A percentile compares a stretch with the other conserved stretches of the same genome.
phyloP scores from a whole-genome alignment of 306 rosid species.

The Purshia tridentata region DNA sequence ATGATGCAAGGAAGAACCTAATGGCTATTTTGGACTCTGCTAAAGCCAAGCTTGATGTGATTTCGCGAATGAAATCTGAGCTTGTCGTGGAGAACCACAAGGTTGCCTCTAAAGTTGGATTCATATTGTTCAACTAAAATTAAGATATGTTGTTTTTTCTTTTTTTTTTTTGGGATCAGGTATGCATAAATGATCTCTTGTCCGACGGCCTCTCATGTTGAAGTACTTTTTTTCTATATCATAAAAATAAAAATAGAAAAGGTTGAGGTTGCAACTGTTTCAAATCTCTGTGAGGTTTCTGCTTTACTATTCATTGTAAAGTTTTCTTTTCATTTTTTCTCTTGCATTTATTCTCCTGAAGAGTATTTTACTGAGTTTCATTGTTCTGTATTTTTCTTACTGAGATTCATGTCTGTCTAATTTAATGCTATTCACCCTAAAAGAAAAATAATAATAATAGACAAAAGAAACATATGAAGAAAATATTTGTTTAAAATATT shows the following conservation, averaged over 20 bases:
- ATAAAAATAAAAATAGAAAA: not conserved
- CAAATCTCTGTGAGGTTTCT: not conserved
- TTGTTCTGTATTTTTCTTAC: not conserved
- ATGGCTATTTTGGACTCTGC: slow-evolving; percentile 57
- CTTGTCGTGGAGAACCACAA: slow-evolving; percentile 50
- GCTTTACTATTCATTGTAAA: slow-evolving; percentile 1
- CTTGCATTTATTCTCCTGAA: not conserved
- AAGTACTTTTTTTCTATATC: not conserved
- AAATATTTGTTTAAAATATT: not conserved
- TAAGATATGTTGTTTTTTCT: not conserved
- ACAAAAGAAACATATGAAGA: not conserved
- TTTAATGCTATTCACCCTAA: not conserved
- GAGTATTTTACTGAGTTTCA: not conserved
- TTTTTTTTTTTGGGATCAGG: slow-evolving; percentile 6
- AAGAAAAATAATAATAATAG: not conserved
- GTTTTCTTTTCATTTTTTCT: not conserved
- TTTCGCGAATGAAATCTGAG: slow-evolving; percentile 49
- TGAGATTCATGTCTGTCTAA: not conserved
- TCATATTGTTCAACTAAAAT: slow-evolving; percentile 19
- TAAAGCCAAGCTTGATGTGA: slow-evolving; percentile 61
- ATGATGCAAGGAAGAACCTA: slow-evolving; percentile 46
- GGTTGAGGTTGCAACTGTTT: not conserved
- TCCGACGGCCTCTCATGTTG: not conserved
- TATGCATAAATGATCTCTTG: not conserved
- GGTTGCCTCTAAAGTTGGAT: slow-evolving; percentile 43